phyloP scores from a whole-genome alignment of 495 filamentous ascomycete species.

The Podospora sp. region DNA sequence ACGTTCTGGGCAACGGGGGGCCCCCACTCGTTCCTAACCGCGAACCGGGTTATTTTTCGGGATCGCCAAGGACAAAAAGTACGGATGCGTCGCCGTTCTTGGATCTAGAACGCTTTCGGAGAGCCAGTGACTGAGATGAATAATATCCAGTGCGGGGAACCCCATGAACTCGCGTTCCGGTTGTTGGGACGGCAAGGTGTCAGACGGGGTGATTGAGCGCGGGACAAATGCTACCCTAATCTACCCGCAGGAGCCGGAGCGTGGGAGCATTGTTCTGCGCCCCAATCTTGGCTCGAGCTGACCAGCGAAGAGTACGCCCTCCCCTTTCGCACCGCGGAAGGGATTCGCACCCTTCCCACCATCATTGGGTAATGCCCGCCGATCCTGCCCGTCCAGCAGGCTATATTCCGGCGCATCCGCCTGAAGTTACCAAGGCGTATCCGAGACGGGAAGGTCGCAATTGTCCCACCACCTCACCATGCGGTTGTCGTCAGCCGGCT shows the following conservation, averaged over 20 bases:
- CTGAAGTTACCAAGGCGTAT: background rate
- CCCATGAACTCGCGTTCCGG: background rate
- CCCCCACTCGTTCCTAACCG: slow-evolving; percentile 4
- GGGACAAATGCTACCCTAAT: background rate
- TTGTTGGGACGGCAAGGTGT: slow-evolving; percentile 4
- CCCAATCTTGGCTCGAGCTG: background rate
- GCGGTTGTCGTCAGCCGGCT: background rate
- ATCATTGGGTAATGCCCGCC: background rate
- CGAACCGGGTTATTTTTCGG: slow-evolving; percentile 9
- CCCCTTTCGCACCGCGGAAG: background rate
- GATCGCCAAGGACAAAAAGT: background rate
- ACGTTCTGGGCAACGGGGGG: slow-evolving; percentile 3
- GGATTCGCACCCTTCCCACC: background rate
- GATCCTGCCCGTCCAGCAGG: background rate
- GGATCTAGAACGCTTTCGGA: slow-evolving; percentile 5
- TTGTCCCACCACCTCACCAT: background rate
- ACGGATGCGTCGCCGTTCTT: background rate
- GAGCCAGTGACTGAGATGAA: background rate
- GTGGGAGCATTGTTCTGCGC: slow-evolving; percentile 3
- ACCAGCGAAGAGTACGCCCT: background rate
- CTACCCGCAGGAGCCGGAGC: background rate
- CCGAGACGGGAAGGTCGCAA: slow-evolving; percentile 5
- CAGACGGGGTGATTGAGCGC: slow-evolving; percentile 8
- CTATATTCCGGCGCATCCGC: slow-evolving; percentile 1
- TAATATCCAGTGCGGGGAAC: slow-evolving; percentile 7